These are phyloP conservation scores for Boletus coccyginus DNA, from an alignment of 768 basidiomycete genomes.

Conservation along the genomic window DNA sequence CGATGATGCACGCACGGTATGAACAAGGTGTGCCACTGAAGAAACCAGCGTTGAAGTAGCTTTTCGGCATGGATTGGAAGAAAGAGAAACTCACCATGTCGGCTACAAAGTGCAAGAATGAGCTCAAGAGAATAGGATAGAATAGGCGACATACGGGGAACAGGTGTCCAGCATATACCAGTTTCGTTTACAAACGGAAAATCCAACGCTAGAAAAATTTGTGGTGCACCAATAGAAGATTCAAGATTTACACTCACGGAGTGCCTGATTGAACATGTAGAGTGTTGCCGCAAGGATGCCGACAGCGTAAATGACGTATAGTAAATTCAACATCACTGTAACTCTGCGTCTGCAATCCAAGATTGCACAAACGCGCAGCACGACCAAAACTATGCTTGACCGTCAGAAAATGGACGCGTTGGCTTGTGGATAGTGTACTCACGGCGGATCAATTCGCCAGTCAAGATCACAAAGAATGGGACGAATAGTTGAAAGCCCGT, in stretches of 20 bases:
- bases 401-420: background rate
- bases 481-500: background rate
- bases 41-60: background rate
- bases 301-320: constrained; percentile 13
- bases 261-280: background rate
- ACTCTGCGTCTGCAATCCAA: constrained; percentile 9
- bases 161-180: constrained; percentile 8
- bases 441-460: constrained; percentile 24
- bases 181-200: constrained; percentile 1
- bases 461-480: constrained; percentile 2
- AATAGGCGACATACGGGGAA: constrained; percentile 10
- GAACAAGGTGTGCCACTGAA: constrained; percentile 16
- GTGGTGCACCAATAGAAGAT: background rate
- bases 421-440: background rate
- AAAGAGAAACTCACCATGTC: constrained; percentile 5
- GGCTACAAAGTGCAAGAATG: background rate
- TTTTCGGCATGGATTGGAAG: background rate
- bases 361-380: constrained; percentile 25
- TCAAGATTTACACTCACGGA: background rate
- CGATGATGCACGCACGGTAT: constrained; percentile 8
- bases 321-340: background rate
- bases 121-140: background rate
- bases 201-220: background rate
- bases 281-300: background rate
- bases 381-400: constrained; percentile 18